Conservation (phyloP, 2,329 filamentous ascomycete species). For the Trichoderma oligosporum region DNA sequence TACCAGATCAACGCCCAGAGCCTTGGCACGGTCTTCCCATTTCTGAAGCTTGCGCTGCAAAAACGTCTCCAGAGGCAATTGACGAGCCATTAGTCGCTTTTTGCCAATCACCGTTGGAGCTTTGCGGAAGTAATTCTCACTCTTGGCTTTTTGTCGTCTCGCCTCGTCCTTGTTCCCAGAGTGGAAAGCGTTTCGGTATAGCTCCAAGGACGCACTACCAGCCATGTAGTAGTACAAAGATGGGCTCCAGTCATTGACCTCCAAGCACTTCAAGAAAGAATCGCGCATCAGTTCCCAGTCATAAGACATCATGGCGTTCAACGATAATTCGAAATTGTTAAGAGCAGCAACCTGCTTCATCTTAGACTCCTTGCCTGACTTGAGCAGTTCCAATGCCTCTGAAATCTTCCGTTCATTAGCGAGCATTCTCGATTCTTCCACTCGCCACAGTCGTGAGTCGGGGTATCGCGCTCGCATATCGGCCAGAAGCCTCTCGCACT, state of each 20-base stretch:
- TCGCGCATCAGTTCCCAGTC: conserved; percentile 70
- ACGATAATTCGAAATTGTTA: conserved; percentile 76
- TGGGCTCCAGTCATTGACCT: conserved; percentile 88
- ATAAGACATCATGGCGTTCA: conserved; percentile 76
- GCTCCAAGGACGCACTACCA: conserved; percentile 71
- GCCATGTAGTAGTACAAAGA: conserved; percentile 87
- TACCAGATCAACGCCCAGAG: conserved; percentile 62
- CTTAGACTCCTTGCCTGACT: conserved; percentile 57
- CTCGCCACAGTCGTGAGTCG: conserved; percentile 75
- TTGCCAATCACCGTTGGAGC: conserved; percentile 73
- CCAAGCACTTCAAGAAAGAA: conserved; percentile 69
- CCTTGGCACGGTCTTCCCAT: conserved; percentile 75
- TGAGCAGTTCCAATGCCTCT: conserved; percentile 63
- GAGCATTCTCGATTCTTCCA: conserved; percentile 80
- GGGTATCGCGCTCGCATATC: conserved; percentile 78
- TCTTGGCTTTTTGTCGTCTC: conserved; percentile 55
- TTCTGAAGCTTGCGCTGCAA: conserved; percentile 79
- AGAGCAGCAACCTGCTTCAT: conserved; percentile 88
- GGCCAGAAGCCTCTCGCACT: conserved; percentile 62
- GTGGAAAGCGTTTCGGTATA: conserved; percentile 63
- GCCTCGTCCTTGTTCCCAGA: conserved; percentile 42
- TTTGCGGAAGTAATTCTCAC: conserved; percentile 66
- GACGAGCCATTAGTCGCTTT: conserved; percentile 84
- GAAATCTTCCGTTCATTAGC: conserved; percentile 64
- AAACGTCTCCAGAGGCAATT: conserved; percentile 86